Evolutionary conservation across 768 basidiomycete genomes (phyloP).

Genomic region (Phaeotremella fagi): DNA sequence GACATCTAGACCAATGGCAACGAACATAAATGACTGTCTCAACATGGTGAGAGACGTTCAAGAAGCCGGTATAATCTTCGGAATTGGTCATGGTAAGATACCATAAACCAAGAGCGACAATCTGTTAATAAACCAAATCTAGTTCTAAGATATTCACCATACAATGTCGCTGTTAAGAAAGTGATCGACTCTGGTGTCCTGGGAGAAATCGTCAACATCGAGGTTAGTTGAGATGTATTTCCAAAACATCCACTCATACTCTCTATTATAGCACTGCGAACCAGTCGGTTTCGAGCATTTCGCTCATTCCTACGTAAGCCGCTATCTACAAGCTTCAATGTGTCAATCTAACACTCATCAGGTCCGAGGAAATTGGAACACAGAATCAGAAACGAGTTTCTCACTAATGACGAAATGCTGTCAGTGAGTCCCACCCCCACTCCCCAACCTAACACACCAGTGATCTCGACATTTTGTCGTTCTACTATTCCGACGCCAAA

Average conservation of each 20-base stretch:
- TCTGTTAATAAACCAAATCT: not conserved
- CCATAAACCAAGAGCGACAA: not conserved
- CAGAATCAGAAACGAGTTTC: constrained; percentile 66
- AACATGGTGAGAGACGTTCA: constrained; percentile 68
- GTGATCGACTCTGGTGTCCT: constrained; percentile 66
- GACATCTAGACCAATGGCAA: constrained; percentile 64
- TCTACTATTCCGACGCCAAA: constrained; percentile 29
- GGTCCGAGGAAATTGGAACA: constrained; percentile 76
- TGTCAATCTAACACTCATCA: too few species aligned
- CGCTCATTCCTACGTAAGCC: constrained; percentile 83
- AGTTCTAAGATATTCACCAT: constrained; percentile 87
- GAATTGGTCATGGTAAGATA: constrained; percentile 74
- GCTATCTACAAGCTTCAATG: too few species aligned
- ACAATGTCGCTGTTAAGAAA: constrained; percentile 64
- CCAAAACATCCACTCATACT: not conserved
- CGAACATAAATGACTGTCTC: constrained; percentile 64
- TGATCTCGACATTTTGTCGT: constrained; percentile 65
- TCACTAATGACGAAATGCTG: constrained; percentile 84
- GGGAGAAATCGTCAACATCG: constrained; percentile 73
- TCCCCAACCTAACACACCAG: constrained; percentile 49
- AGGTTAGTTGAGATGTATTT: constrained; percentile 33
- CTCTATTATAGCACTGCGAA: constrained; percentile 59
- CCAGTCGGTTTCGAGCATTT: constrained; percentile 71
- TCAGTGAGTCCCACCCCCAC: constrained; percentile 57
- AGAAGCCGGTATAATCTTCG: constrained; percentile 69